Evolutionary conservation across 1,284 basidiomycete species (phyloP), one percentile per base, ranked within the genome.

Genomic region (Heterobasidion occidentale): DNA sequence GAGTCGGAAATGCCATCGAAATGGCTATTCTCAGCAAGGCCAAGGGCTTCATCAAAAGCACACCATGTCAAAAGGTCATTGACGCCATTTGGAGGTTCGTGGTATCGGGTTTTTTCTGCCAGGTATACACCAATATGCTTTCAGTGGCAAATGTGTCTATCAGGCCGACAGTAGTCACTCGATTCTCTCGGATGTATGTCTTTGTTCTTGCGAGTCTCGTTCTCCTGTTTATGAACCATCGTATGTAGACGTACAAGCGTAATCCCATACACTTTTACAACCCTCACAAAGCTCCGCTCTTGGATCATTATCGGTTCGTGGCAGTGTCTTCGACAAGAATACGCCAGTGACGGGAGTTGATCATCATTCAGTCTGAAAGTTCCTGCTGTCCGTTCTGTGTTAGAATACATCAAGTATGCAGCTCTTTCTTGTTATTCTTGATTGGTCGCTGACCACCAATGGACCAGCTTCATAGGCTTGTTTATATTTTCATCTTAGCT

Each of bases 251-350:
- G 44, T 98, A 97, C 73, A 97, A 97, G 74, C 83, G 88, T 53
- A 91, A 84, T 36, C 93, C 94, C 1, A 83, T 97, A 42, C 91
- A 94, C 70, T 90, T 96, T 64, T 97, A 97, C 70, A 93, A 98
- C 67, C 94, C 94, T 1, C 86, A 92, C 67, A 92, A 86, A 66
- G 94, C 94, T 0, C 93, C 94, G 11, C 70, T 97, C 33, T 79
- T 98, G 5, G 94, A 98, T 67, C 94, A 98, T 69, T 94, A 96
- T 65, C 84, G 92, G 88, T 89, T 58, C 50, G 77, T 60, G 36
- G 33, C 52, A 38, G 15, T 45, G 47, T 44, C 6, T 35, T 35
- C 27, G 27, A 35, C 51, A 7, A 27, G 50, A 17, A 20, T 17
- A 9, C 27, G 19, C 50, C 36, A 34, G 34, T 9, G 19, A 34